A percentile compares a stretch with the other conserved stretches of the same genome.
These are phyloP conservation scores for Dictyostelium intermedium DNA, from an alignment of 78 protist species.

Conservation along the genomic window DNA sequence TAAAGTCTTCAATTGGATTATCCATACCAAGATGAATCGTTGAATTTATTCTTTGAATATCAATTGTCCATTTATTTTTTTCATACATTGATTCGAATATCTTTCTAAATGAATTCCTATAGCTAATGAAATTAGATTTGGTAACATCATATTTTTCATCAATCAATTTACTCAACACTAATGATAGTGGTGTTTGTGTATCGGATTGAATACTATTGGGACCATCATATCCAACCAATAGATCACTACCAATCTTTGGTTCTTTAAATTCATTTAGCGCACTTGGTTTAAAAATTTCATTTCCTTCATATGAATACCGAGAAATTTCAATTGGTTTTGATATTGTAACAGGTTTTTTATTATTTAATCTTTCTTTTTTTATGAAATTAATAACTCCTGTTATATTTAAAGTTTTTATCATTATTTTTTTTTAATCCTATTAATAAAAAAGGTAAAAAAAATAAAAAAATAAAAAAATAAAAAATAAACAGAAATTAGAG, in stretches of 20 bases:
- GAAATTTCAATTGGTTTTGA: not conserved
- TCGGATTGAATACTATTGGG: not conserved
- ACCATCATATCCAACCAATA: not conserved
- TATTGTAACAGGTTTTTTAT: not conserved
- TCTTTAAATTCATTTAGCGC: not conserved
- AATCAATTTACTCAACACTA: not conserved
- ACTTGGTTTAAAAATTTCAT: not conserved
- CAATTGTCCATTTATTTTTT: not conserved
- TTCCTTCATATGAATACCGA: not conserved
- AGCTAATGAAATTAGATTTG: not conserved
- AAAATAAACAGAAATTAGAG: too few species aligned
- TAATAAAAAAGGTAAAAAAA: not conserved
- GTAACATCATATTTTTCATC: not conserved
- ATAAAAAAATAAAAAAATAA: not conserved
- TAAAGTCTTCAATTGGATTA: not conserved
- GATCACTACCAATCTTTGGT: not conserved
- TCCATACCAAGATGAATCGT: conserved; percentile 5
- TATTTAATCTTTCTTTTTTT: not conserved
- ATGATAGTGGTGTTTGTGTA: not conserved
- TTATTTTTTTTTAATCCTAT: not conserved
- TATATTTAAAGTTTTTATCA: not conserved
- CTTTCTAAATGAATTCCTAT: not conserved
- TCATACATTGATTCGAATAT: not conserved
- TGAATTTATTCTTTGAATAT: not conserved
- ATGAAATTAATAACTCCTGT: not conserved